These are phyloP conservation scores for Acanthochlamys bracteata DNA, from an alignment of 106 monocot genomes.

Conservation along the genomic window DNA sequence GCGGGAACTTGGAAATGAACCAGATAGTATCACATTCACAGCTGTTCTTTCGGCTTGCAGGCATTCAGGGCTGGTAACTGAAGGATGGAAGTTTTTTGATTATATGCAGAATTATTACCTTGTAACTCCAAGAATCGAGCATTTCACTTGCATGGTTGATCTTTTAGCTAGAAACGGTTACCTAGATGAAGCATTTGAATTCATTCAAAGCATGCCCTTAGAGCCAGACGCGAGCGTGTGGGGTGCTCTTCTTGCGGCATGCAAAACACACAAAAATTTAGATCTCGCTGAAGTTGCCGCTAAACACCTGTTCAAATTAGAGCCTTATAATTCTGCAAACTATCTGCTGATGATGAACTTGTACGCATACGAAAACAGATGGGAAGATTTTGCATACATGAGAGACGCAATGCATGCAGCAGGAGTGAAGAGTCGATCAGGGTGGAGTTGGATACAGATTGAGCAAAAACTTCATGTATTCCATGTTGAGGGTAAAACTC, in stretches of 20 bases:
- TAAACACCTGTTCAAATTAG: constrained; percentile 29
- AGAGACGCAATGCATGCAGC: constrained; percentile 30
- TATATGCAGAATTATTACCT: constrained; percentile 24
- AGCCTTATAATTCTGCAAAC: constrained; percentile 50
- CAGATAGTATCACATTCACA: constrained; percentile 59
- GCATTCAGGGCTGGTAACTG: constrained; percentile 33
- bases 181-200: constrained; percentile 52
- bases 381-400: constrained; percentile 45
- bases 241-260: constrained; percentile 46
- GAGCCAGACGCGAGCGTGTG: constrained; percentile 39
- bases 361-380: constrained; percentile 29
- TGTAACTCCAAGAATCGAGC: constrained; percentile 41
- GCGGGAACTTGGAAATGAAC: constrained; percentile 23
- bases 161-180: constrained; percentile 45
- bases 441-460: constrained; percentile 56
- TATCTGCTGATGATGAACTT: constrained; percentile 52
- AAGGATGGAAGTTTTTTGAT: constrained; percentile 50
- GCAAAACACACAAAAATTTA: constrained; percentile 35
- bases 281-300: constrained; percentile 36
- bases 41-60: constrained; percentile 48
- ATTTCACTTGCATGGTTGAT: constrained; percentile 63
- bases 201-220: constrained; percentile 42
- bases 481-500: constrained; percentile 29
- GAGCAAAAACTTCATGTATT: constrained; percentile 35
- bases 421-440: constrained; percentile 29